Base-by-base conservation (phyloP, 768 basidiomycete species). In the Mycena maculata region DNA sequence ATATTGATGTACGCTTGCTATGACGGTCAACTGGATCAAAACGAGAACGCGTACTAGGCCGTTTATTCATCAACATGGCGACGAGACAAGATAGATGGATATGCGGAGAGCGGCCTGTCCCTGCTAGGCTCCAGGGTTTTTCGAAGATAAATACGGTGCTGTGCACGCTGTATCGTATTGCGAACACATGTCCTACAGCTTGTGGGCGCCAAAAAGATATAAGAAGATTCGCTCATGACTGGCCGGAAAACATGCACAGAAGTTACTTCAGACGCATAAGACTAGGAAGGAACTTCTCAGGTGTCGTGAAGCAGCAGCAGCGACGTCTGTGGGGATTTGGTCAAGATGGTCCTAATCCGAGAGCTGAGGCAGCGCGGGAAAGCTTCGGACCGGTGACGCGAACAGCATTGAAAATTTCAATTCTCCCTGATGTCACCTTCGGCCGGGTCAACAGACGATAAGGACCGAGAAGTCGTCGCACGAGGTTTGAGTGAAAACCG, bases 171-270 rank as follows among this genome's bases (percentile, higher is more conserved):
- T 60, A 44, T 22, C 60, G n/a, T 41, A 20, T 8, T n/a, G 42
- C 15, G 28, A 18, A 56, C 53, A 49, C 62, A 63, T 63, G 54
- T 38, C 33, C 42, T 56, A 63, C 62, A 63, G 62, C 62, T 63
- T 63, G 53, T 56, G 52, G 62, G 62, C 62, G 60, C 22, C 31
- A 27, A 45, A 30, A 44, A 54, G 54, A 63, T 36, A 33, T 6
- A 16, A 25, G 28, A 28, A 41, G 3, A 13, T 18, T 47, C 20
- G 31, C 62, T 12, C 45, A 49, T 63, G 53, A n/a, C 23, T 7
- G 33, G 33, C 33, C 13, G 33, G 6, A 36, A 13, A 36, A 36
- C 25, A 33, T 55, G 5, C 42, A 22, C n/a, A 44, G 42, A 44
- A 12, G 20, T 22, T 44, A 5, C n/a, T 20, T 20, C 6, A 6